These are phyloP conservation scores for Aureobasidium vineae DNA, from an alignment of 2,329 filamentous ascomycete species.

Conservation along the genomic window DNA sequence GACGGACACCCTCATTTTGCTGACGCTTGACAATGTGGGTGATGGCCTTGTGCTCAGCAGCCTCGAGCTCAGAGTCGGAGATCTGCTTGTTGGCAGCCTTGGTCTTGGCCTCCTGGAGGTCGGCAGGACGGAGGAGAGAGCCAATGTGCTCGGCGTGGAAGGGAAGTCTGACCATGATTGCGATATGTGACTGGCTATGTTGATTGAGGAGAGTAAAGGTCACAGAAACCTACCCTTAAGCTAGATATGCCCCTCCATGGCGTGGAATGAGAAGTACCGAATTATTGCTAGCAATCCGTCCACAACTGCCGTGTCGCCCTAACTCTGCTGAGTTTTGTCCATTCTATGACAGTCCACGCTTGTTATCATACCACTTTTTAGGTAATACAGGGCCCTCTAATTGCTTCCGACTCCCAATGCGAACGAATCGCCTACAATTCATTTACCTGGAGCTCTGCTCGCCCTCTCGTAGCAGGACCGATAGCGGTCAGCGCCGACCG, in stretches of 20 bases:
- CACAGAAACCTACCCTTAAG: background rate
- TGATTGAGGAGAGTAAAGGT: background rate
- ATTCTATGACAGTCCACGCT: constrained; percentile 20
- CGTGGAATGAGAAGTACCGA: constrained; percentile 16
- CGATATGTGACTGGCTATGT: background rate
- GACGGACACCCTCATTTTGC: constrained; percentile 60
- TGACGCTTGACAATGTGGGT: constrained; percentile 64
- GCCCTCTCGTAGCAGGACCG: background rate
- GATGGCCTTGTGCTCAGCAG: constrained; percentile 65
- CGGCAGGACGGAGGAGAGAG: constrained; percentile 64
- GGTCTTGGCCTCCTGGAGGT: constrained; percentile 60
- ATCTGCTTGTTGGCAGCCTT: constrained; percentile 56
- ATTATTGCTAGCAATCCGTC: constrained; percentile 5
- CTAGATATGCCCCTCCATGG: constrained; percentile 20
- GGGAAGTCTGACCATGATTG: constrained; percentile 46
- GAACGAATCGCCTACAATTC: background rate
- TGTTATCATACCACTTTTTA: constrained; percentile 15
- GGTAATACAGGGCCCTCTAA: background rate
- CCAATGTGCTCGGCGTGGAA: constrained; percentile 74
- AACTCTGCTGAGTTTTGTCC: constrained; percentile 16
- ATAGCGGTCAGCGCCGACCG: constrained; percentile 20
- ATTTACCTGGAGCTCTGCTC: background rate
- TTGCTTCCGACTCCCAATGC: background rate
- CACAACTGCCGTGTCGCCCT: constrained; percentile 20
- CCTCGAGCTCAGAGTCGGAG: constrained; percentile 55